Evolutionary conservation across 192 early-diverging fungal genomes (phyloP).

Genomic region (Backusella morwellensis): DNA sequence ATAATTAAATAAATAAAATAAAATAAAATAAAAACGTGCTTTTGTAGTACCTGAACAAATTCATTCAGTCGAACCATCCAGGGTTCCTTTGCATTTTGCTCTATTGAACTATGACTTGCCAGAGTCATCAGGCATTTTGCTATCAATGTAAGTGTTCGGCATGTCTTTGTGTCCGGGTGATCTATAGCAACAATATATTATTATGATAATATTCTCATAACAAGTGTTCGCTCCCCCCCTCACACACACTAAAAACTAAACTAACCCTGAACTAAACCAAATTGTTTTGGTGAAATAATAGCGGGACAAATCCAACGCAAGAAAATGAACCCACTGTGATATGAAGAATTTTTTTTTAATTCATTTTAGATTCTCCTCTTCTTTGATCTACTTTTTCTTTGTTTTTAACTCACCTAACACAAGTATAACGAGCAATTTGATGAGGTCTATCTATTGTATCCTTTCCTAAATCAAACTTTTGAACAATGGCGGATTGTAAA

Average conservation of each 20-base stretch:
- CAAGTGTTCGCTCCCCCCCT: neutral
- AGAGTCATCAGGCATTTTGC: conserved; percentile 73
- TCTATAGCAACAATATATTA: conserved; percentile 19
- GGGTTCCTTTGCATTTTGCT: conserved; percentile 61
- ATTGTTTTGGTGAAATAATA: conserved; percentile 66
- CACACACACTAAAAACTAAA: too few species aligned
- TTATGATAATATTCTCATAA: neutral
- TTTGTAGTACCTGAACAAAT: conserved; percentile 48
- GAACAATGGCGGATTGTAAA: conserved; percentile 37
- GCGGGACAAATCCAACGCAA: conserved; percentile 70
- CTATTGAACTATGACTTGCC: conserved; percentile 56
- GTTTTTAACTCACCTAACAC: conserved; percentile 22
- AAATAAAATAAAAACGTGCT: neutral
- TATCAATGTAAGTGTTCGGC: conserved; percentile 65
- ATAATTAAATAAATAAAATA: neutral
- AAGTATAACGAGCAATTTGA: conserved; percentile 38
- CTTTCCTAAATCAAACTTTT: conserved; percentile 37
- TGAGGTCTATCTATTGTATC: conserved; percentile 1
- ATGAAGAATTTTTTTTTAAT: neutral
- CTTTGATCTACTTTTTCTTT: neutral
- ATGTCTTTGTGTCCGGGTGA: conserved; percentile 52
- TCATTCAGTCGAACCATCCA: conserved; percentile 67
- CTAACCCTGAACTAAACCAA: conserved; percentile 61
- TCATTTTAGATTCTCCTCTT: neutral
- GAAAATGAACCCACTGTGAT: conserved; percentile 67